Percentiles rank a stretch among this genome's conserved stretches.
These are phyloP conservation scores for Monosporascus cannonballus DNA, from an alignment of 2,329 filamentous ascomycete species.

Conservation along the genomic window DNA sequence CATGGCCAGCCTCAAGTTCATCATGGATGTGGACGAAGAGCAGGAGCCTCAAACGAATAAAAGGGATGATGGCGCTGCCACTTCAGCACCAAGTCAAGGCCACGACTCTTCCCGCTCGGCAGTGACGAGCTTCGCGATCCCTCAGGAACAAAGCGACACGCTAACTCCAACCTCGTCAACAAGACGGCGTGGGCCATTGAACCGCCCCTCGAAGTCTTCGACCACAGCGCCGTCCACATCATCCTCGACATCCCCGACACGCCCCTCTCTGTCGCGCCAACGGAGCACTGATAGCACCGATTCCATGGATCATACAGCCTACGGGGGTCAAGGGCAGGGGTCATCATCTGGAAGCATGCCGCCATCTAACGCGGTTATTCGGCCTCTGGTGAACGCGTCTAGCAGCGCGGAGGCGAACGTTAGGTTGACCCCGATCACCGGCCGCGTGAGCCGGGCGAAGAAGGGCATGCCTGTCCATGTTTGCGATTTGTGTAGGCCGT, in stretches of 20 bases:
- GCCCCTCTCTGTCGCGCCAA: constrained; percentile 23
- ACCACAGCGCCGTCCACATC: constrained; percentile 20
- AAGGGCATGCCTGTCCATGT: constrained; percentile 53
- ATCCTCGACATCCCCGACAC: constrained; percentile 19
- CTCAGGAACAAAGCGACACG: constrained; percentile 26
- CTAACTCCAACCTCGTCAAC: constrained; percentile 27
- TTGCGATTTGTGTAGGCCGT: constrained; percentile 45
- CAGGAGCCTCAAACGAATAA: constrained; percentile 37
- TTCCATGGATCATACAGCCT: constrained; percentile 39
- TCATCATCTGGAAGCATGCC: constrained; percentile 28
- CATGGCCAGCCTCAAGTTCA: constrained; percentile 51
- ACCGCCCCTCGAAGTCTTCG: constrained; percentile 25
- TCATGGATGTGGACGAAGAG: constrained; percentile 49
- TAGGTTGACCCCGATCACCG: constrained; percentile 51
- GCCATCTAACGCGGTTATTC: constrained; percentile 27
- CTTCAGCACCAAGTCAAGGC: constrained; percentile 30
- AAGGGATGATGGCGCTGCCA: constrained; percentile 36
- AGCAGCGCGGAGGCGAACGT: constrained; percentile 32
- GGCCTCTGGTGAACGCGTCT: constrained; percentile 33
- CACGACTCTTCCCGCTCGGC: constrained; percentile 29
- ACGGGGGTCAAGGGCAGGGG: constrained; percentile 29
- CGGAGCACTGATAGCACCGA: constrained; percentile 43
- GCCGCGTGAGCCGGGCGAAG: constrained; percentile 51
- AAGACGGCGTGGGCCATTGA: constrained; percentile 29
- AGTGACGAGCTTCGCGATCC: constrained; percentile 35